Percentiles rank a stretch among this genome's conserved stretches.
Conservation (phyloP, 2,329 filamentous ascomycete genomes). For the Diaporthe sp. region DNA sequence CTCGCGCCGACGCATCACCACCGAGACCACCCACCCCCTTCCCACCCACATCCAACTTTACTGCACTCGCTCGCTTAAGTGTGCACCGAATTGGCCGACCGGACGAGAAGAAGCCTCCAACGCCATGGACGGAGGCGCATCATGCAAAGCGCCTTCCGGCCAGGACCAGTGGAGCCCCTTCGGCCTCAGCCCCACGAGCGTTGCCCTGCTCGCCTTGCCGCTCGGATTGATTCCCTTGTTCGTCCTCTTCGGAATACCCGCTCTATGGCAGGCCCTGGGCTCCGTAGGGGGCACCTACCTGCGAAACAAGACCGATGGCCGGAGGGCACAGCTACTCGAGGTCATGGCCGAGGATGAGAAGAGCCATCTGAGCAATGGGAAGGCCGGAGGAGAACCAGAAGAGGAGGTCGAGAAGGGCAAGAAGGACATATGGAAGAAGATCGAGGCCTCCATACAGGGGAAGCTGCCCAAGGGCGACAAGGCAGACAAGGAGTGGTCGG, state of each 20-base stretch:
- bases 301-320: constrained; percentile 73
- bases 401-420: constrained; percentile 53
- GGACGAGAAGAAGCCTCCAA: constrained; percentile 43
- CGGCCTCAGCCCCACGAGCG: constrained; percentile 48
- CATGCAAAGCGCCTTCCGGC: constrained; percentile 49
- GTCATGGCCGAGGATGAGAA: constrained; percentile 61
- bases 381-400: constrained; percentile 45
- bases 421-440: constrained; percentile 78
- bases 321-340: constrained; percentile 70
- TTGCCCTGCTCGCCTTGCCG: constrained; percentile 47
- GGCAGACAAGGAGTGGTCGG: constrained; percentile 77
- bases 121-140: constrained; percentile 44
- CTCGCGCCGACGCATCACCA: not conserved
- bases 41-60: not conserved
- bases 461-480: constrained; percentile 56
- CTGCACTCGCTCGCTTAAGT: not conserved
- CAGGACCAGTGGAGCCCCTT: constrained; percentile 46
- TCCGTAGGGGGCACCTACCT: constrained; percentile 71
- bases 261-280: constrained; percentile 57
- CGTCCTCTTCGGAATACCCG: constrained; percentile 51
- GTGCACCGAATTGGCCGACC: not conserved
- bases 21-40: too few species aligned
- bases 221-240: constrained; percentile 52
- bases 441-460: constrained; percentile 63
- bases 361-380: constrained; percentile 53